Base-by-base conservation (phyloP, 768 basidiomycete species). In the Hypholoma sublateritium region DNA sequence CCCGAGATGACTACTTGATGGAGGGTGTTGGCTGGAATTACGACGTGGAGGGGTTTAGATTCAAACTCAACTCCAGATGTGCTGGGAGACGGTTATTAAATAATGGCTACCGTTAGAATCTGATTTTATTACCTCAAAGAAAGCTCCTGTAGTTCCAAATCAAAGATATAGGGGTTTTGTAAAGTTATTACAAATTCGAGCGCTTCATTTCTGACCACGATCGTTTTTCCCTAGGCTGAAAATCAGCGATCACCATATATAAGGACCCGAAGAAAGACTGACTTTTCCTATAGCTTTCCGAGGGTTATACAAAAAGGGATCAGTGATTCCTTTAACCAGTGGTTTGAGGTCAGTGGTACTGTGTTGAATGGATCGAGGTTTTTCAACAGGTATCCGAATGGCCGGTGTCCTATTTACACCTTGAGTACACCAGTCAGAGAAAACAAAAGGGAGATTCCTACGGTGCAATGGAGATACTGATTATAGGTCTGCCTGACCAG, bases 231-330 rank as follows among this genome's bases (percentile, higher is more conserved):
- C 85, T 88, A 58, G 32, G 36, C 25, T 21, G 36, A 22, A 19
- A 37, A 56, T 53, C 57, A 60, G 47, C 17, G 19, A 46, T 12
- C 50, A 17, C 8, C 44, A 51, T 8, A 21, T 21, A 13, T 22
- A 39, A 34, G 28, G 9, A 25, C 21, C 34, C 32, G 11, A 4
- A 7, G 25, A 39, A 44, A 41, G 9, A 60, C 77, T 65, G 42
- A 91, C 89, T 78, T 86, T 86, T 14, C 77, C 77, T 28, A 78
- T 73, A 6, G 80, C 71, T 66, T 82, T 86, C 56, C 95, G 78
- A 2, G 96, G 96, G 69, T 98, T 95, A 69, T 97, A 97, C 56
- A 98, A 74, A 72, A 98, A 98, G 1, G 91, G 88, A 68, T 95
- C 90, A 19, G 80, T 82, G 28, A 77, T 74, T 3, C 86, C 86